Base-by-base conservation (phyloP, 345 rosid genomes). In the Clausena lansium region DNA sequence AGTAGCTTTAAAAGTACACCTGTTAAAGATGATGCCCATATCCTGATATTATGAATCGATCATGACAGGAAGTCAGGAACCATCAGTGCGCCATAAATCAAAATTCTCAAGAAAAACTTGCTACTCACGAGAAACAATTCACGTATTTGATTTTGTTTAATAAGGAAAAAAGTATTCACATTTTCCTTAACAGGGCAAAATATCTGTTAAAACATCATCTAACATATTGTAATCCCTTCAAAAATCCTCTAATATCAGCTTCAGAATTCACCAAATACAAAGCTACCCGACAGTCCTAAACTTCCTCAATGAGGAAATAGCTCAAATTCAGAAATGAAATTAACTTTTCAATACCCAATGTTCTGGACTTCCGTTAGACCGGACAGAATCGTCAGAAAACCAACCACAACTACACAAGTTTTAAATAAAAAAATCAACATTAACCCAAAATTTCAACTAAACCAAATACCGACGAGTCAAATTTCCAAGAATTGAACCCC, bases 211-310 rank as follows among this genome's bases (percentile, higher is more conserved):
- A 54, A 25, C 9, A 36, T 62, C 20, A 66, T 58, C 20, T 33
- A 15, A 24, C 41, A 20, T 17, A 54, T 35, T 11, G 27, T 9
- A 74, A 70, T 22, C 24, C 62, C n/a, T 62, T 24, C 13, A 62
- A 62, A 69, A 22, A 45, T 45, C 50, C 32, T 62, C 66, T 73
- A 67, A 55, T 59, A 36, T 19, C 72, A 39, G 38, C 38, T 70
- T 54, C 33, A 63, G 63, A 66, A 67, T 30, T 39, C 45, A 50
- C 77, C 32, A 32, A 27, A 35, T 27, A 57, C 47, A 25, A 38
- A 52, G 17, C 52, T 1, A 13, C n/a, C 32, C 28, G 10, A 27
- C 50, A 20, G 58, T 41, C 70, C 50, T 24, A 45, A 47, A 28
- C 35, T 63, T 74, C 47, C n/a, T 52, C 38, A 24, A 9, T 60